These are phyloP conservation scores for Eucalyptus melliodora DNA, from an alignment of 345 rosid species.

Conservation along the genomic window DNA sequence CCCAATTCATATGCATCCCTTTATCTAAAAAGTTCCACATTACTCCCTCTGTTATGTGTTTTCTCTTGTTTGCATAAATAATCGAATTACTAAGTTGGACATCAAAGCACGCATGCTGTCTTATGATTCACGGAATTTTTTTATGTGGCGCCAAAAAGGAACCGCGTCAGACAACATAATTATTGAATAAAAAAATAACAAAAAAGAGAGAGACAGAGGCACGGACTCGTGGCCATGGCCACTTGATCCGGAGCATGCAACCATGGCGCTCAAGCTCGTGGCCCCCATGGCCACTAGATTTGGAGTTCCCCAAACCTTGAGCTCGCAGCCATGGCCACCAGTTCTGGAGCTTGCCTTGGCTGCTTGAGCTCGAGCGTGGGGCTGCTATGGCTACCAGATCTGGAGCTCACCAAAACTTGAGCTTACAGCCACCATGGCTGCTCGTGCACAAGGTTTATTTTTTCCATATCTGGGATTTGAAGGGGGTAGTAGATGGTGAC, in stretches of 20 bases:
- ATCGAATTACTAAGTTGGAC: not conserved
- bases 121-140: not conserved
- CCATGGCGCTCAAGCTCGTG: not conserved
- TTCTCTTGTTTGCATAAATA: not conserved
- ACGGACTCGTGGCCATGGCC: not conserved
- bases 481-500: not conserved
- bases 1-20: not conserved
- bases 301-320: not conserved
- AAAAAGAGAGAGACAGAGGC: not conserved
- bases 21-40: not conserved
- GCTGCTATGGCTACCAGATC: not conserved
- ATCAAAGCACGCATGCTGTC: not conserved
- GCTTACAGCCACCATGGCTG: not conserved
- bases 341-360: not conserved
- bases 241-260: not conserved
- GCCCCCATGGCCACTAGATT: not conserved
- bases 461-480: not conserved
- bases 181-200: not conserved
- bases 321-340: not conserved
- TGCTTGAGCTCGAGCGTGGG: accelerated
- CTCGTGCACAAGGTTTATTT: not conserved
- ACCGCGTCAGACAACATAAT: not conserved
- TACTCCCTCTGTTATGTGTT: not conserved
- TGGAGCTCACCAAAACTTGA: not conserved
- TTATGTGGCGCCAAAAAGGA: not conserved